Base-by-base conservation (phyloP, 306 rosid genomes). In the Pyrus communis region DNA sequence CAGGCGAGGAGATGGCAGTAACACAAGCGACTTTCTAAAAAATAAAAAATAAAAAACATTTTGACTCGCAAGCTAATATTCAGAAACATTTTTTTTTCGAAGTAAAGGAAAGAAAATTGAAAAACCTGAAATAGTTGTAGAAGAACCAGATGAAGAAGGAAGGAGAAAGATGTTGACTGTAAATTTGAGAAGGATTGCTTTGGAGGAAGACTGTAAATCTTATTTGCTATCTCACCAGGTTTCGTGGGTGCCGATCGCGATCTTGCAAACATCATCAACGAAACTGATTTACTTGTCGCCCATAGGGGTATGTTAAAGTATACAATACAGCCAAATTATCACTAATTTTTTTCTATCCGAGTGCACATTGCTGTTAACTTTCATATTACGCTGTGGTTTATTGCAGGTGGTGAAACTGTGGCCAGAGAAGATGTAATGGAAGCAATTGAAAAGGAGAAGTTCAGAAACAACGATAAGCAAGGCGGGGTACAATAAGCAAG, bases 381-480 rank as follows among this genome's bases (percentile, higher is more conserved):
- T 38, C 30, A 63, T 51, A 30, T 79, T 8, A 49, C 35, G 31
- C 69, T 74, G 43, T 83, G 75, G 66, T 73, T 4, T 73, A 28
- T 27, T 77, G 71, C 86, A 93, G 97, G 96, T 66, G 86, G 88
- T 81, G 93, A 91, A 79, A 84, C 62, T 40, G 94, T 92, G 71
- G 85, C 84, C 67, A 90, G 97, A 82, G 98, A 89, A 80, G 97
- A 92, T 76, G 82, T 91, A 82, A 90, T 92, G 96, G 95, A 89
- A 86, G 98, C 98, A 12, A 84, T 92, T 52, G 95, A 92, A 83
- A 92, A 97, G 84, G 97, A 97, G 35, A 90, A 90, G 81, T 94
- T 86, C 67, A 96, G 96, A 42, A 92, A 92, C 77, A 90, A 82
- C 76, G 89, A 85, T 80, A 94, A 83, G 83, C 86, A 84, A 83